Evolutionary conservation across 306 rosid genomes (phyloP), one percentile per base, ranked within the genome.

Genomic region (Lathyrus sativus): DNA sequence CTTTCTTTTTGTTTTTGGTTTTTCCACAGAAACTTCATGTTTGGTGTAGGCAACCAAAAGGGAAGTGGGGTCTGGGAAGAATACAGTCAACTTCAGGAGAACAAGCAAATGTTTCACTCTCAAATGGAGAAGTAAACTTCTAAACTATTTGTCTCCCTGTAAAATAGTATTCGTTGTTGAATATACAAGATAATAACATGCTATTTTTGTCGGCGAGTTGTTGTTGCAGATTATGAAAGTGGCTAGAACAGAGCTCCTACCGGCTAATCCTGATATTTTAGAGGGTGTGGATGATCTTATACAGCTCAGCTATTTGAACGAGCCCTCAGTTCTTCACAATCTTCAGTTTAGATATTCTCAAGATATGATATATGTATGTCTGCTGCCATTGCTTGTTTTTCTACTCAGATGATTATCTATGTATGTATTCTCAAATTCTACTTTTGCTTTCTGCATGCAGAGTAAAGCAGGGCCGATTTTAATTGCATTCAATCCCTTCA

Each of bases 221-320:
- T 77, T 62, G 49, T 38, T 54, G 74, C 79, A 95, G 99, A 80
- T 87, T 62, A 74, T 85, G 76, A 84, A 80, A 70, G 86, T 95
- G 42, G 60, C 81, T 28, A 80, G 82, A 43, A 77, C 56, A 33
- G 91, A 91, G 42, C 86, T 95, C 38, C 68, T 87, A 43, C 99
- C 99, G 2, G 97, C 96, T 42, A 95, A 95, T 82, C 99, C 97
- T 45, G 92, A 88, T 81, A 82, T 87, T 61, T 72, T 95, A 57
- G 87, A 87, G 71, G 99, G 91, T 57, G 97, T 84, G 11, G 99
- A 95, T 62, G 96, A 95, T 87, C 99, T 95, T 74, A 76, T 74
- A 61, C 96, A 87, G 78, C 97, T 95, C 74, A 85, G 97, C 84
- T 91, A 85, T 73, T 79, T 95, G 78, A 95, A 95, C 28, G 99